Evolutionary conservation across 2,329 filamentous ascomycete species (phyloP).

Genomic region (Geosmithia putterillii): DNA sequence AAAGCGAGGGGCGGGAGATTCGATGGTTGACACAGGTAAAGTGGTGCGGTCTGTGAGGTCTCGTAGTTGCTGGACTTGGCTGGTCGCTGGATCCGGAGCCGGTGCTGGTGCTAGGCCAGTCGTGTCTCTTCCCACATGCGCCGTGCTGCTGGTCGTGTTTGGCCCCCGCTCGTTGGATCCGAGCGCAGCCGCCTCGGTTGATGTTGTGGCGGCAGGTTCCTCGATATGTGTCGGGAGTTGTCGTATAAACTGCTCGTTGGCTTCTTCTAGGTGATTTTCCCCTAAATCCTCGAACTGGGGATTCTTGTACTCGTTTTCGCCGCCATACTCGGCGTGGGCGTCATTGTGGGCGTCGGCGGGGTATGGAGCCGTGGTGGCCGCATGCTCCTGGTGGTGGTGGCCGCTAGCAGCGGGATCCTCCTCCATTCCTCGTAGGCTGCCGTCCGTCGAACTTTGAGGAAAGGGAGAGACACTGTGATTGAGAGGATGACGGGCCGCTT

Average conservation of each 20-base stretch:
- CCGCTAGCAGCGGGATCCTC: background rate
- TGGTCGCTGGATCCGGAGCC: background rate
- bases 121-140: too few relatives aligned
- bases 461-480: too few relatives aligned
- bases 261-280: background rate
- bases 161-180: background rate
- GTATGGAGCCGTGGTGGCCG: background rate
- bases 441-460: too few relatives aligned
- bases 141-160: background rate
- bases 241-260: too few relatives aligned
- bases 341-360: background rate
- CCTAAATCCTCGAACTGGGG: background rate
- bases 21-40: background rate
- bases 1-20: slow-evolving; percentile 29
- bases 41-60: background rate
- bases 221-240: too few relatives aligned
- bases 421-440: slow-evolving; percentile 1
- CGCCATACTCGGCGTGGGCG: background rate
- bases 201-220: too few relatives aligned
- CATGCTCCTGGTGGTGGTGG: background rate
- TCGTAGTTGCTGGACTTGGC: background rate
- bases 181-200: too few relatives aligned
- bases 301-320: background rate
- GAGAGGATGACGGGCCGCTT: too few relatives aligned
- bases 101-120: slow-evolving; percentile 2